Evolutionary conservation across 176 grass and related monocot species (phyloP).

Genomic region (Alloteropsis semialata): DNA sequence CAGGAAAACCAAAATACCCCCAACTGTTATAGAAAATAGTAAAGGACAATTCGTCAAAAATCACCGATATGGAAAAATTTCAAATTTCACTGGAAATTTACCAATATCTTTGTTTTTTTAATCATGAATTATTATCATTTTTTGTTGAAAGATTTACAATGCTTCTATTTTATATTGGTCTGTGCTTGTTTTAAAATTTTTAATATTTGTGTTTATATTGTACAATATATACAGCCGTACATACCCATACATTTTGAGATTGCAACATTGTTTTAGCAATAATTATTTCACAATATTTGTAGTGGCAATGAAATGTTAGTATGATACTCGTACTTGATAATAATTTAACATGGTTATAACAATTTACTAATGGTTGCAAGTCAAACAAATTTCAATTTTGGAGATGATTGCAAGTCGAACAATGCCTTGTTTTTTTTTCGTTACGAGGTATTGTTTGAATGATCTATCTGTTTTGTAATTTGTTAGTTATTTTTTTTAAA

Average conservation of each 20-base stretch:
- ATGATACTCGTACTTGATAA: not conserved
- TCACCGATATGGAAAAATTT: not conserved
- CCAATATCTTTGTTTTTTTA: not conserved
- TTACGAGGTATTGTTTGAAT: not conserved
- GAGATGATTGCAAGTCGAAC: not conserved
- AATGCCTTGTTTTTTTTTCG: not conserved
- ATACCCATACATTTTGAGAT: not conserved
- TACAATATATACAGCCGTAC: not conserved
- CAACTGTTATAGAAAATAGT: not conserved
- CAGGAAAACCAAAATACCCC: not conserved
- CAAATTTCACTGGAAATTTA: not conserved
- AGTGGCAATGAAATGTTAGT: too few species aligned
- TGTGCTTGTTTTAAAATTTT: not conserved
- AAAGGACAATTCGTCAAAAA: not conserved
- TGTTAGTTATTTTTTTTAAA: not conserved
- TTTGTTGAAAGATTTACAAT: not conserved
- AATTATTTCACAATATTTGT: not conserved
- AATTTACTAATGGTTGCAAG: not conserved
- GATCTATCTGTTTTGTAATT: not conserved
- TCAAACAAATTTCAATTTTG: constrained; percentile 16
- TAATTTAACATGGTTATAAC: not conserved
- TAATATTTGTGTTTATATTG: not conserved
- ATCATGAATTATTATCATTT: not conserved
- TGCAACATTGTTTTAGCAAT: not conserved
- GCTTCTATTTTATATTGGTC: not conserved